These are phyloP conservation scores for Dacryopinax primogenitus DNA, from an alignment of 768 basidiomycete genomes.

Conservation along the genomic window DNA sequence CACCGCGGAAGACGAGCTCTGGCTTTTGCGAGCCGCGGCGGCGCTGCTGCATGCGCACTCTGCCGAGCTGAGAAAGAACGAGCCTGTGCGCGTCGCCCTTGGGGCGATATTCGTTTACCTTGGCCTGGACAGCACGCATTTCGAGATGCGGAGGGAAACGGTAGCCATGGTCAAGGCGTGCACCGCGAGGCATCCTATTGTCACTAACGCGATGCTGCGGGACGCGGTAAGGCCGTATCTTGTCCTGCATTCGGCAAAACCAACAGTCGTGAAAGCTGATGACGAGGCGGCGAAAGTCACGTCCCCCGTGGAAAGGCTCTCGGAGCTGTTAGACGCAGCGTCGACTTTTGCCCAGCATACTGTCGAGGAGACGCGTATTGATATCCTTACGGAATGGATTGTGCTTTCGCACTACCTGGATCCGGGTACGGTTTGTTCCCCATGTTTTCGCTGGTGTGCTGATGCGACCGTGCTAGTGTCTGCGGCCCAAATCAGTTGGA, in stretches of 20 bases:
- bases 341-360: constrained; percentile 36
- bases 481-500: constrained; percentile 53
- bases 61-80: constrained; percentile 40
- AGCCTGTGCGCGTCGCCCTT: constrained; percentile 46
- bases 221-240: constrained; percentile 46
- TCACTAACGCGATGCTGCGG: constrained; percentile 41
- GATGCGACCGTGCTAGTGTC: constrained; percentile 29
- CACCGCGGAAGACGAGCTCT: constrained; percentile 48
- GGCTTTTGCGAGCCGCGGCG: constrained; percentile 60
- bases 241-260: constrained; percentile 26
- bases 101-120: constrained; percentile 60
- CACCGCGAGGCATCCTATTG: constrained; percentile 33
- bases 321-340: constrained; percentile 41
- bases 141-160: constrained; percentile 41
- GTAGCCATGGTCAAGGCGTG: constrained; percentile 33
- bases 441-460: background rate
- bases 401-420: constrained; percentile 62
- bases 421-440: constrained; percentile 36
- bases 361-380: constrained; percentile 34
- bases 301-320: constrained; percentile 30
- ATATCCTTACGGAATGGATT: constrained; percentile 41
- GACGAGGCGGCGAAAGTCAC: constrained; percentile 35
- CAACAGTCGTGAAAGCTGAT: constrained; percentile 24
- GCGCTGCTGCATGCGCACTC: constrained; percentile 38
- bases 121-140: constrained; percentile 44